phyloP scores from a whole-genome alignment of 202 grass and related monocot genomes.

The Zoysia matrella region DNA sequence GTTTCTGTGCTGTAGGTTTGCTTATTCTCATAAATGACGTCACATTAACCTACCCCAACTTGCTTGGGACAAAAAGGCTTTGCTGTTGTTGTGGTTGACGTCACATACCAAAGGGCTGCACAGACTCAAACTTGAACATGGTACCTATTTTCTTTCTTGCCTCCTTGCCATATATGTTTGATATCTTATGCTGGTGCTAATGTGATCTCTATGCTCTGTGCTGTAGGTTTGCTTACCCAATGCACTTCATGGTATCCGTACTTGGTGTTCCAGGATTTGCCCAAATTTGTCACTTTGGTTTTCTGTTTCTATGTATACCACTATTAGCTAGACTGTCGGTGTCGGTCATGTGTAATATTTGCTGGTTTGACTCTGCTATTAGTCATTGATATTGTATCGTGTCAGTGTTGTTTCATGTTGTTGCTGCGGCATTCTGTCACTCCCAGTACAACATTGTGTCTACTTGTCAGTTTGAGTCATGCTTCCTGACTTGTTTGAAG shows the following conservation, averaged over 20 bases:
- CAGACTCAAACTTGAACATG: conserved; percentile 20
- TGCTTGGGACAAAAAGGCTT: no score
- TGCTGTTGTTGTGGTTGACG: no score
- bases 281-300: not conserved
- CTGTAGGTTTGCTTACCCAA: conserved; percentile 40
- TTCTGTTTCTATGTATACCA: not conserved
- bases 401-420: not conserved
- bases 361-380: conserved; percentile 2
- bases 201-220: conserved; percentile 3
- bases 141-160: conserved; percentile 23
- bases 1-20: conserved; percentile 32
- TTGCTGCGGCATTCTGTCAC: not conserved
- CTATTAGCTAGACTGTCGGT: conserved; percentile 27
- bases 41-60: no score
- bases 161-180: not conserved
- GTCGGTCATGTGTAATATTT: not conserved
- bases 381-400: not conserved
- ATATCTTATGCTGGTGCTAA: conserved; percentile 9
- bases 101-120: not conserved
- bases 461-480: not conserved
- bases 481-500: not conserved
- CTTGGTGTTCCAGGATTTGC: conserved; percentile 28
- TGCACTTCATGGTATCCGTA: not conserved
- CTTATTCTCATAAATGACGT: conserved; percentile 29
- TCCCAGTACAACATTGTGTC: not conserved